A percentile compares a stretch with the other conserved stretches of the same genome.
Evolutionary conservation across 139 green algal species (phyloP).

Genomic region (Ostreobium quekettii): DNA sequence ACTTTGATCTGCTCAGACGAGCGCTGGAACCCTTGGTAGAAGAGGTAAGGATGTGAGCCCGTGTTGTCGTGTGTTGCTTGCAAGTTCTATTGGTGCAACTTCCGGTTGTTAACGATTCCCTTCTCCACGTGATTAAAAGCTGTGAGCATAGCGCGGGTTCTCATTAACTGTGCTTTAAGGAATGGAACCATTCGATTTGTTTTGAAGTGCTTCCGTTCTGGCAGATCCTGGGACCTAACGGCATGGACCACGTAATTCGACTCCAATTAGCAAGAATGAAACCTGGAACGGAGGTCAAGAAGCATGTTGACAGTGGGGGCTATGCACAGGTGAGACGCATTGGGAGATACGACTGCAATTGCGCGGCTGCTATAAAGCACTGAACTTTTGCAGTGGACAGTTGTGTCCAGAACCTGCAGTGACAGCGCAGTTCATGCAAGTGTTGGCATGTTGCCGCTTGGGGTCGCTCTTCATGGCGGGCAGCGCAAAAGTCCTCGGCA

Average conservation of each 20-base stretch:
- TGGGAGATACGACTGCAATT: no score
- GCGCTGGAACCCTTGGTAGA: constrained; percentile 48
- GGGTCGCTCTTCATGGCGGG: no score
- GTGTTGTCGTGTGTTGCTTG: neutral
- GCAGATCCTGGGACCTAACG: constrained; percentile 38
- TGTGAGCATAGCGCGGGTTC: neutral
- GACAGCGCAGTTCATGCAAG: no score
- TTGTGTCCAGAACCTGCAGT: no score
- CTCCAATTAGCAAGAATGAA: constrained; percentile 60
- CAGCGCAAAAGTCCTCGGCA: no score
- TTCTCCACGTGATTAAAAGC: neutral
- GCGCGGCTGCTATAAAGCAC: no score
- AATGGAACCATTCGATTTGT: neutral
- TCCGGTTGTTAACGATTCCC: neutral
- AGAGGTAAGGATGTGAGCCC: constrained; percentile 29
- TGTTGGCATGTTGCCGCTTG: no score
- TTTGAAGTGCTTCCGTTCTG: neutral
- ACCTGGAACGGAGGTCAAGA: constrained; percentile 30
- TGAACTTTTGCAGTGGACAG: no score
- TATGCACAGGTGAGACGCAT: constrained; percentile 43
- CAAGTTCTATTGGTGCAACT: neutral
- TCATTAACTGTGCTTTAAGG: neutral
- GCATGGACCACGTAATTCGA: constrained; percentile 55
- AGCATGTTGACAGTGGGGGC: constrained; percentile 49
- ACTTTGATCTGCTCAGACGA: constrained; percentile 41